Base-by-base conservation (phyloP, 2,329 filamentous ascomycete genomes). In the Fusarium tupiense region DNA sequence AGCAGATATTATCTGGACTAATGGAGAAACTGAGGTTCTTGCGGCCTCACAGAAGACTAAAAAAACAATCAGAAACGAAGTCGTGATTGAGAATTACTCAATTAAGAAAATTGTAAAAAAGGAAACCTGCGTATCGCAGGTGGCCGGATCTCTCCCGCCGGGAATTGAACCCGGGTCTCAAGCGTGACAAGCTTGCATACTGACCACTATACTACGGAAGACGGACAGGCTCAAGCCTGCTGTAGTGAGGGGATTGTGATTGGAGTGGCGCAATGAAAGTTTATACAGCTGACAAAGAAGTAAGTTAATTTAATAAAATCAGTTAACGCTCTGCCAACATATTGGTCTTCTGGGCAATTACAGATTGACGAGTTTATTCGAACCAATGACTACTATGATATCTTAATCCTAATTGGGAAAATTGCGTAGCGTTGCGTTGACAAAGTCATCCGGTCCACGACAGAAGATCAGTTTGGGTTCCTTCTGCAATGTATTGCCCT, bases 131-230 rank as follows among this genome's bases (percentile, higher is more conserved):
- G 53, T 67, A 37, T 47, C 29, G 53, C 65, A 67, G 63, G 24
- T 41, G 64, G 64, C 64, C 67, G 64, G 64, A 67, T 67, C 64
- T 67, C 64, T 67, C 64, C 64, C 64, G 64, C 64, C 43, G 43
- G 43, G 43, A 46, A 44, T 44, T 44, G 43, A 44, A 44, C 43
- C 43, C 43, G 43, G 43, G 43, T 44, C 43, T 44, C 43, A 44
- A 44, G 43, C 43, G 43, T 44, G 43, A 44, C 43, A 44, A 44
- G 43, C 43, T 44, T 44, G 43, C 43, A 44, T 44, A 46, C 43
- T 46, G 43, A 67, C 64, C 64, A 67, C 64, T 67, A 67, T 67
- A 67, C 64, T 67, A 67, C 64, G 64, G 64, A 67, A 67, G 64
- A 67, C 9, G 9, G 60, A 52, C 50, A 67, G 33, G 44, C 46